These are phyloP conservation scores for Teunomyces gatunensis DNA, from an alignment of 805 yeast species.

Conservation along the genomic window DNA sequence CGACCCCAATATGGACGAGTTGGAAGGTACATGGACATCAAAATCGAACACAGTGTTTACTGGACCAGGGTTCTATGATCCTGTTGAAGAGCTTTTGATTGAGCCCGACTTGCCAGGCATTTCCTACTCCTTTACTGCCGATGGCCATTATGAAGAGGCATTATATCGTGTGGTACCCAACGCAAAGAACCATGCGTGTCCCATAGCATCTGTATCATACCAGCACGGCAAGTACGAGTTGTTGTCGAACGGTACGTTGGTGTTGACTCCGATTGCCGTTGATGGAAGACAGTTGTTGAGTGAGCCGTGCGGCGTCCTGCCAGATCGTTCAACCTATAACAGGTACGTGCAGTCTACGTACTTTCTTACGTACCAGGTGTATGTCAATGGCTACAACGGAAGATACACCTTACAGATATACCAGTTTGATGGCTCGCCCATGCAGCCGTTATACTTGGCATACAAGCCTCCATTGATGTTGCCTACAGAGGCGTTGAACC, in stretches of 20 bases:
- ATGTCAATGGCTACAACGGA: constrained; percentile 79
- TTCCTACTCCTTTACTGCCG: constrained; percentile 87
- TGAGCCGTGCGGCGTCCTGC: constrained; percentile 72
- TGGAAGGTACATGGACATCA: constrained; percentile 93
- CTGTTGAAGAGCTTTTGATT: constrained; percentile 87
- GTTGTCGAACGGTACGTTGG: constrained; percentile 62
- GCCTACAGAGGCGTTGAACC: constrained; percentile 89
- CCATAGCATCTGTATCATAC: constrained; percentile 74
- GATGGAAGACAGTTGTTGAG: constrained; percentile 92
- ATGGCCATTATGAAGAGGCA: constrained; percentile 91
- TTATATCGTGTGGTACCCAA: constrained; percentile 73
- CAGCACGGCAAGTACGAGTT: constrained; percentile 86
- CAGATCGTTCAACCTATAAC: constrained; percentile 51
- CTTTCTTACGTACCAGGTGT: constrained; percentile 56
- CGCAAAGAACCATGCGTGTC: constrained; percentile 74
- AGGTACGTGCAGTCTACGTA: constrained; percentile 69
- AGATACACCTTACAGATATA: constrained; percentile 70
- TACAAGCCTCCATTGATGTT: constrained; percentile 95
- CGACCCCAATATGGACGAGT: constrained; percentile 39
- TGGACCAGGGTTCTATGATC: constrained; percentile 95
- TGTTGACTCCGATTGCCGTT: constrained; percentile 69
- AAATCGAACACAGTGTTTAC: constrained; percentile 93
- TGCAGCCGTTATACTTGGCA: constrained; percentile 88
- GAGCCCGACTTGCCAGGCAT: constrained; percentile 97
- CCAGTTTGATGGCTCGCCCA: constrained; percentile 72